Conservation (phyloP, 106 monocot species). For the Iris macrosiphon region DNA sequence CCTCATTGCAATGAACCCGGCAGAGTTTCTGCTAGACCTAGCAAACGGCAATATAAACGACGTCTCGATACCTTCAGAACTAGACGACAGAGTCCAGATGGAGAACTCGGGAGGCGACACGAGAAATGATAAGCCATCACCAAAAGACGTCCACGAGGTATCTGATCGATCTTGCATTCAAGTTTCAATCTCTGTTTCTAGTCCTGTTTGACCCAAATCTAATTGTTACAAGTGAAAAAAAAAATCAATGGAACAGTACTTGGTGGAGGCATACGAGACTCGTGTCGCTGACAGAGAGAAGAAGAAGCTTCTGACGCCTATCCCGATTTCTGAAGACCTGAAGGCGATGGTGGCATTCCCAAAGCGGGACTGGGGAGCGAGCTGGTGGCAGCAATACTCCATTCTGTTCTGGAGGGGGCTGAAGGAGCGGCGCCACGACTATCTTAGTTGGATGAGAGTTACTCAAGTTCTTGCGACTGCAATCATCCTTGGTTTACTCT, state of each 20-base stretch:
- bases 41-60: constrained; percentile 74
- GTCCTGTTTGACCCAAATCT: too few relatives aligned
- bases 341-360: constrained; percentile 29
- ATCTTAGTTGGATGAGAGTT: constrained; percentile 79
- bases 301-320: constrained; percentile 32
- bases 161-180: too few relatives aligned
- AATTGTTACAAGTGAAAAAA: neutral
- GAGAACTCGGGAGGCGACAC: constrained; percentile 30
- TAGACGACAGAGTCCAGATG: constrained; percentile 55
- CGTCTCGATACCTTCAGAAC: constrained; percentile 52
- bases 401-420: constrained; percentile 68
- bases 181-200: too few relatives aligned
- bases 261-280: constrained; percentile 68
- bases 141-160: constrained; percentile 77
- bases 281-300: constrained; percentile 50
- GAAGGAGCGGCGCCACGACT: constrained; percentile 79
- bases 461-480: constrained; percentile 78
- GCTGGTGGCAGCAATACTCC: constrained; percentile 64
- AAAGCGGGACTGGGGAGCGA: constrained; percentile 77
- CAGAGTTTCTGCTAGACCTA: constrained; percentile 82
- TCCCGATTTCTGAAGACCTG: constrained; percentile 38
- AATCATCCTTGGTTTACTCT: constrained; percentile 67
- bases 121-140: constrained; percentile 41
- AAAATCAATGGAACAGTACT: constrained; percentile 45
- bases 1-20: constrained; percentile 84